Evolutionary conservation across 139 green algal species (phyloP).

Genomic region (Picochlorum sp.): DNA sequence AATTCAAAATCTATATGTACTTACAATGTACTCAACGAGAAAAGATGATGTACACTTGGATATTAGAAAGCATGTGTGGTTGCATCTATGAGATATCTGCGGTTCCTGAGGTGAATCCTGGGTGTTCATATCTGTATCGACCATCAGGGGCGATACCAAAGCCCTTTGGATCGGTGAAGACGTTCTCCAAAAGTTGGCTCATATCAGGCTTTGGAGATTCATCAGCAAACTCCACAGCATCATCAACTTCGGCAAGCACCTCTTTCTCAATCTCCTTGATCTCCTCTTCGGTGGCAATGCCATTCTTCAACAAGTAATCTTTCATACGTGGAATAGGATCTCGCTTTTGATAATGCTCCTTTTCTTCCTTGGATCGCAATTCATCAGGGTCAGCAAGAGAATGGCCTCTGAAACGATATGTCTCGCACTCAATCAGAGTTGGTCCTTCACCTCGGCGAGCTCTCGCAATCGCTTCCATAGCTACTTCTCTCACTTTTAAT

Average conservation of each 20-base stretch:
- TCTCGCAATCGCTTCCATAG: conserved; percentile 77
- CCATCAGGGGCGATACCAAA: conserved; percentile 77
- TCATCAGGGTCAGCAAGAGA: conserved; percentile 97
- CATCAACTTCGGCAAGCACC: conserved; percentile 72
- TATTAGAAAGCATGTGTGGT: not conserved
- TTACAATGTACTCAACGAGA: no score
- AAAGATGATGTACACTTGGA: no score
- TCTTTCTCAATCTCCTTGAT: conserved; percentile 64
- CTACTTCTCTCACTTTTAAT: conserved; percentile 70
- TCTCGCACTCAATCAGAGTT: conserved; percentile 95
- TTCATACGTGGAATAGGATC: conserved; percentile 81
- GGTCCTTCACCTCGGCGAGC: conserved; percentile 85
- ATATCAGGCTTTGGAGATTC: conserved; percentile 82
- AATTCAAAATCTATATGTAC: no score
- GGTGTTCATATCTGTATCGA: conserved; percentile 63
- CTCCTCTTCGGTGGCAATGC: conserved; percentile 58
- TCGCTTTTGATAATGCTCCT: conserved; percentile 65
- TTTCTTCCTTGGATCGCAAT: conserved; percentile 86
- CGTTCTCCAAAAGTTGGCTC: conserved; percentile 93
- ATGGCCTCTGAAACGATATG: conserved; percentile 96
- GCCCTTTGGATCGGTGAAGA: conserved; percentile 91
- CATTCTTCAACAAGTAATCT: conserved; percentile 70
- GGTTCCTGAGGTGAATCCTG: conserved; percentile 76
- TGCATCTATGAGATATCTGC: conserved; percentile 56
- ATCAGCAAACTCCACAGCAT: conserved; percentile 88